These are phyloP conservation scores for Pharus latifolius DNA, from an alignment of 176 grass and related monocot species.

Conservation along the genomic window DNA sequence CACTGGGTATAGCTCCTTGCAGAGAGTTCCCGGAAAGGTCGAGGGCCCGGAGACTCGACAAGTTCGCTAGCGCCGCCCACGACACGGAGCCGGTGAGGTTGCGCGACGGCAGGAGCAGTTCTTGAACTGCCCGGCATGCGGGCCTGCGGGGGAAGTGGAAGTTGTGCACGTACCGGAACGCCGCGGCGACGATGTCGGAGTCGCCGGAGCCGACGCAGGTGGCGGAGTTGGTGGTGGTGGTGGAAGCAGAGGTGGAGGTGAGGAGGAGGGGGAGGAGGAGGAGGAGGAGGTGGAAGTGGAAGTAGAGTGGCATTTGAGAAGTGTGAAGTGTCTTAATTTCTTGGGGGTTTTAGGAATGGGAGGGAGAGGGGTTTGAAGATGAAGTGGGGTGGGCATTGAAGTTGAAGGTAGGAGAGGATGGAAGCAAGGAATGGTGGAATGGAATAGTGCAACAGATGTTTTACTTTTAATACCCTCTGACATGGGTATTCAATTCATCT, in stretches of 20 bases:
- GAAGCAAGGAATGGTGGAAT: background rate
- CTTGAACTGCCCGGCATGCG: constrained; percentile 4
- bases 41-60: constrained; percentile 46
- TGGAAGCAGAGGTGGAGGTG: background rate
- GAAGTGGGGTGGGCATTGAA: background rate
- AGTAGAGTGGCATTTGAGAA: constrained; percentile 27
- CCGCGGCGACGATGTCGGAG: constrained; percentile 36
- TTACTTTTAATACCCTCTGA: constrained; percentile 33
- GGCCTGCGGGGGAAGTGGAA: background rate
- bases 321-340: background rate
- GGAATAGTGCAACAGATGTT: constrained; percentile 6
- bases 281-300: background rate
- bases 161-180: constrained; percentile 54
- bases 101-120: constrained; percentile 39
- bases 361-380: background rate
- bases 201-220: constrained; percentile 31
- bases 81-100: constrained; percentile 67
- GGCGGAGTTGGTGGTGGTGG: background rate
- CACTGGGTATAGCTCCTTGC: constrained; percentile 52
- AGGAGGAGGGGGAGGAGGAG: background rate
- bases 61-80: constrained; percentile 55
- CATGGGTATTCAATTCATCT: background rate
- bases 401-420: background rate
- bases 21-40: constrained; percentile 82
- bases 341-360: no score